Base-by-base conservation (phyloP, 208 protist genomes). In the Blechomonas ayalai region DNA sequence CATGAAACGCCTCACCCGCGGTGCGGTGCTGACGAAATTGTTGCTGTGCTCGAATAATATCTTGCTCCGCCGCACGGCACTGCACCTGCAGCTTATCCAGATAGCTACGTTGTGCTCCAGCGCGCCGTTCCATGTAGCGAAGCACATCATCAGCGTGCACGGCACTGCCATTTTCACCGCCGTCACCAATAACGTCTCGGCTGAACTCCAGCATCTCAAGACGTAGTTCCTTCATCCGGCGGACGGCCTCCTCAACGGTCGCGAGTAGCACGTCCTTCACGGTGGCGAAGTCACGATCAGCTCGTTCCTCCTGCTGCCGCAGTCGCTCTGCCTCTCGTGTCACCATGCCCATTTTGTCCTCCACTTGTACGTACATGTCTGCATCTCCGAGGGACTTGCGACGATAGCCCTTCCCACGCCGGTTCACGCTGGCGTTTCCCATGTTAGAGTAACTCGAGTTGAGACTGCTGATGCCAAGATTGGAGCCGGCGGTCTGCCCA, bases 1-100 rank as follows among this genome's bases (percentile, higher is more conserved):
- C 71, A 40, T 92, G 85, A 49, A 97, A 91, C 7, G 85, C 80
- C 32, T 95, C 91, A 12, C 95, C 95, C 27, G 90, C 88, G 19
- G 90, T 79, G 33, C 82, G 76, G 25, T 92, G 82, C 59, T 95
- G 84, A 15, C 91, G 76, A 13, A 95, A 66, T 48, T 95, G 84
- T 33, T 68, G 56, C 62, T 95, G 90, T 0, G 74, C 47, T 36
- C 92, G 89, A 10, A 57, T 47, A 25, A 96, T 95, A 19, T 74
- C 74, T 25, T 66, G 33, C 58, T 93, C 85, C 23, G 86, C 56
- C 20, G 76, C 68, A 26, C 47, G 29, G 44, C 76, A 91, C 62
- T 97, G 95, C 5, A 71, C 59, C 15, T 67, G 52, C 1, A 96
- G 66, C 59, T 97, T 97, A 39, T 95, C 87, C 13, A 89, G 42